Evolutionary conservation across 2,329 filamentous ascomycete species (phyloP).

Genomic region (Scytalidium lignicola): DNA sequence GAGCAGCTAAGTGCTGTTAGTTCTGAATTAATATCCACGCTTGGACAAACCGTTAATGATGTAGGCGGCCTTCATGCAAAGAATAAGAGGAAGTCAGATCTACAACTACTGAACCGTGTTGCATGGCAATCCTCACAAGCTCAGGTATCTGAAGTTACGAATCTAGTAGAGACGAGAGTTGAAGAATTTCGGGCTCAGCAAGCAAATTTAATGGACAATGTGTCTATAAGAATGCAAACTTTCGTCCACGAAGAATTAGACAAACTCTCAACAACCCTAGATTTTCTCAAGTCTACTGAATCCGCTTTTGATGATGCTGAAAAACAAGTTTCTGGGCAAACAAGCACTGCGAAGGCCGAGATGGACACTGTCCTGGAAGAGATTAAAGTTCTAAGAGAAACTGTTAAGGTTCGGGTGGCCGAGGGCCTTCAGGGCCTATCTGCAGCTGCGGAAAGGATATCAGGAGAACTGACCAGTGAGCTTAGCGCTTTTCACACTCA

Average conservation of each 20-base stretch:
- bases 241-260: constrained; percentile 74
- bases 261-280: constrained; percentile 64
- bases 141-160: constrained; percentile 72
- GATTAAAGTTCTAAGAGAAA: constrained; percentile 83
- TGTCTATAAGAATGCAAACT: constrained; percentile 66
- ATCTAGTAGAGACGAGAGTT: constrained; percentile 70
- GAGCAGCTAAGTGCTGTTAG: constrained; percentile 69
- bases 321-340: constrained; percentile 62
- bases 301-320: constrained; percentile 63
- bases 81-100: constrained; percentile 75
- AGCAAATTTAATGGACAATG: constrained; percentile 58
- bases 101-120: constrained; percentile 73
- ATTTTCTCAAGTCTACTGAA: constrained; percentile 65
- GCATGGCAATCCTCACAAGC: constrained; percentile 73
- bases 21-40: constrained; percentile 68
- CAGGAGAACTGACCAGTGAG: constrained; percentile 82
- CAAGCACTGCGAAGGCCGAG: constrained; percentile 66
- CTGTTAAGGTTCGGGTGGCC: constrained; percentile 80
- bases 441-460: constrained; percentile 79
- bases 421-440: constrained; percentile 81
- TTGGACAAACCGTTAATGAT: constrained; percentile 73
- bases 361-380: constrained; percentile 91
- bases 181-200: constrained; percentile 69
- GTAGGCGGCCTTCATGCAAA: constrained; percentile 81
- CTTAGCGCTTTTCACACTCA: constrained; percentile 76